Conservation (phyloP, 805 yeast species). For the Candida krabiensis region DNA sequence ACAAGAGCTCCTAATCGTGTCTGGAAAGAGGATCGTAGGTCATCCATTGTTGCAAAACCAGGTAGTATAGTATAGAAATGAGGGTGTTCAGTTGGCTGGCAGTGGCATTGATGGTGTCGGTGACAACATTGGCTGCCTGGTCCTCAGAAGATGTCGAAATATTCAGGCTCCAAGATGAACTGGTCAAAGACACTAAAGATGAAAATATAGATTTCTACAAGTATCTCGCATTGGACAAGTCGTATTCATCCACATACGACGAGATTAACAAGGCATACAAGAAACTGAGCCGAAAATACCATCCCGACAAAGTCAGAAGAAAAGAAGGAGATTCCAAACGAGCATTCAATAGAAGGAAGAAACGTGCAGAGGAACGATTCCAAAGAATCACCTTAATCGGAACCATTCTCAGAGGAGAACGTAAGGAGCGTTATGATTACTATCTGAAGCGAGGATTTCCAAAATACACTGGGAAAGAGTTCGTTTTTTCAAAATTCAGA, state of each 20-base stretch:
- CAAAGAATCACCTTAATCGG: slow-evolving; percentile 77
- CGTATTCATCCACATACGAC: slow-evolving; percentile 44
- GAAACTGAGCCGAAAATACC: slow-evolving; percentile 67
- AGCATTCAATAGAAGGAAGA: slow-evolving; percentile 30
- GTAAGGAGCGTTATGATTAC: slow-evolving; percentile 77
- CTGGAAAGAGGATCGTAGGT: too few species aligned
- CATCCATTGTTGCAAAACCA: too few species aligned
- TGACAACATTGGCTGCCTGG: slow-evolving; percentile 18
- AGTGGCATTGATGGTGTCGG: slow-evolving; percentile 2
- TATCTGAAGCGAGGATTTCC: slow-evolving; percentile 87
- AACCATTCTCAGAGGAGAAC: slow-evolving; percentile 63
- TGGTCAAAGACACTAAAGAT: slow-evolving; percentile 55
- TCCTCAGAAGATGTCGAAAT: slow-evolving; percentile 72
- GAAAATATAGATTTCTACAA: slow-evolving; percentile 61
- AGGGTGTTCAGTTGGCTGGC: slow-evolving; percentile 12
- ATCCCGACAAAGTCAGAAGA: slow-evolving; percentile 75
- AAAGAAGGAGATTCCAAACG: slow-evolving; percentile 37
- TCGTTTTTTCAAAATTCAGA: slow-evolving; percentile 63
- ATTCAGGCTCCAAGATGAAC: slow-evolving; percentile 61
- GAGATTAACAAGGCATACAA: slow-evolving; percentile 68
- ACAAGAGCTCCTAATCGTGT: too few species aligned
- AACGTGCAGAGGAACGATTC: slow-evolving; percentile 64
- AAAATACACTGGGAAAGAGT: slow-evolving; percentile 64
- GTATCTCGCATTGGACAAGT: slow-evolving; percentile 53
- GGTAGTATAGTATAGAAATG: too few species aligned